Evolutionary conservation across 1,284 basidiomycete genomes (phyloP).

Genomic region (Trichosporon asahii): DNA sequence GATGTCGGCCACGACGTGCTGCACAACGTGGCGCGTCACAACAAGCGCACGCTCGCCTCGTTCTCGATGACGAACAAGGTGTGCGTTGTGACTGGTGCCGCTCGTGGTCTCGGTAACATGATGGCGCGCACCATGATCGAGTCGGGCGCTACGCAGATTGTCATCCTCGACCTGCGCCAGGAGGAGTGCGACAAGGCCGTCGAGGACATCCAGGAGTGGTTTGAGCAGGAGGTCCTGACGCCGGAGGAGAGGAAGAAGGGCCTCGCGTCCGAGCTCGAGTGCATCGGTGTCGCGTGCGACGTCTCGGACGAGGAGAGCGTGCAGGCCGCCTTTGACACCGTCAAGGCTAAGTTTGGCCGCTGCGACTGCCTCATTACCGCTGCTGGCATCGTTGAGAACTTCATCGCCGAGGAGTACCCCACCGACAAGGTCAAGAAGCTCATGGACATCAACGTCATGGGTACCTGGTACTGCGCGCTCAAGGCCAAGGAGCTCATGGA

Average conservation of each 20-base stretch:
- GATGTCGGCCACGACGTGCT: conserved; percentile 46
- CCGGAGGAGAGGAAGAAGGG: conserved; percentile 52
- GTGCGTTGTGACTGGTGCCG: conserved; percentile 90
- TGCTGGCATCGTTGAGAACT: conserved; percentile 90
- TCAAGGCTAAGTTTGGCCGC: conserved; percentile 69
- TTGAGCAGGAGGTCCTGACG: conserved; percentile 51
- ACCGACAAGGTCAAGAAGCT: conserved; percentile 75
- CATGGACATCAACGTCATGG: conserved; percentile 87
- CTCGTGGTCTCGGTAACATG: conserved; percentile 80
- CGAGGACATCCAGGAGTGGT: conserved; percentile 64
- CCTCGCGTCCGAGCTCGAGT: conserved; percentile 62
- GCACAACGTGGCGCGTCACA: conserved; percentile 40
- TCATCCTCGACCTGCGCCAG: conserved; percentile 77
- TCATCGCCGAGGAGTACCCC: conserved; percentile 85
- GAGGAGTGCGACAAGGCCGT: conserved; percentile 70
- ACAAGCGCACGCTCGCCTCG: conserved; percentile 40
- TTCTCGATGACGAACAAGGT: conserved; percentile 60
- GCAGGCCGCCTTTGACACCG: conserved; percentile 64
- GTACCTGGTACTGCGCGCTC: conserved; percentile 81
- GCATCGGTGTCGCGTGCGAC: conserved; percentile 80
- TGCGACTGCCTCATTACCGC: conserved; percentile 68
- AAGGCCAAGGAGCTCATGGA: conserved; percentile 71
- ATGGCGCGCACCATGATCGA: conserved; percentile 82
- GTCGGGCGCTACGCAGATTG: conserved; percentile 76
- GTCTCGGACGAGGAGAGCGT: conserved; percentile 79